Conservation (phyloP, 371 early-diverging fungal genomes). For the Syncephalis plumigaleata region DNA sequence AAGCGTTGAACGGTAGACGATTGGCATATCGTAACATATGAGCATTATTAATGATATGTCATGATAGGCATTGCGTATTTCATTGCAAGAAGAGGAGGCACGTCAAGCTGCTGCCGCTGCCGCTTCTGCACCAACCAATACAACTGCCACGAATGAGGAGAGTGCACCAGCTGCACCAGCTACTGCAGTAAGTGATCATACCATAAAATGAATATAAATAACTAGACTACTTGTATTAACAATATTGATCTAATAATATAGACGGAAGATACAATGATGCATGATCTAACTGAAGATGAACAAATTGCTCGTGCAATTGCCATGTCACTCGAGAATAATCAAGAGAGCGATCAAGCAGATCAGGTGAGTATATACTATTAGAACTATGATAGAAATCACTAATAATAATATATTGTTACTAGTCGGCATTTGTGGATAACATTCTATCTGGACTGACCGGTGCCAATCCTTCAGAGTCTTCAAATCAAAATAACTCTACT, state of each 20-base stretch:
- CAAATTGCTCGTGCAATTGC: constrained; percentile 71
- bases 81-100: constrained; percentile 90
- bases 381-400: too few species aligned
- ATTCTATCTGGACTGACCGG: too few species aligned
- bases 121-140: constrained; percentile 10
- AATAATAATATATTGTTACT: too few species aligned
- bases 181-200: constrained; percentile 8
- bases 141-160: constrained; percentile 19
- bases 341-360: too few species aligned
- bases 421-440: too few species aligned
- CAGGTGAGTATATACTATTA: too few species aligned
- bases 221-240: constrained; percentile 14
- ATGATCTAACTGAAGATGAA: constrained; percentile 70
- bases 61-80: constrained; percentile 77
- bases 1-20: too few species aligned
- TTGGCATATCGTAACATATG: neutral
- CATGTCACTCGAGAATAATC: constrained; percentile 35
- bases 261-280: constrained; percentile 30
- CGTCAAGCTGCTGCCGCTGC: constrained; percentile 56
- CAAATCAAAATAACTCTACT: too few species aligned
- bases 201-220: constrained; percentile 13
- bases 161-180: constrained; percentile 10
- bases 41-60: neutral
- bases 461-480: too few species aligned
- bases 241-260: neutral